A percentile compares a stretch with the other conserved stretches of the same genome.
Evolutionary conservation across 306 rosid genomes (phyloP).

Genomic region (Betula pendula): DNA sequence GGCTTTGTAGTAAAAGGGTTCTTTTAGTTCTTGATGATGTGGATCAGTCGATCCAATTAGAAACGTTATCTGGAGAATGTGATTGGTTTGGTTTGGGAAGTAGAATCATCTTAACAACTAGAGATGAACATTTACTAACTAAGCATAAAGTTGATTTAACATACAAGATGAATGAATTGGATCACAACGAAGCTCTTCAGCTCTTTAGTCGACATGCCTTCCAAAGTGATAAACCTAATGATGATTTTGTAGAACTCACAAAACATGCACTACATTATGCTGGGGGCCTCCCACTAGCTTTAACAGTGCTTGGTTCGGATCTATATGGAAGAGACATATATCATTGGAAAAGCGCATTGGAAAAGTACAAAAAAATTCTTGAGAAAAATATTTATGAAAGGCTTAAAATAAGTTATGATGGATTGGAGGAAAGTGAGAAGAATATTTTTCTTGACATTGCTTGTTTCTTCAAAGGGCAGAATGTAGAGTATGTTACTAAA

Average conservation of each 20-base stretch:
- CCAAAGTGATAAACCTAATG: not conserved
- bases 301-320: not conserved
- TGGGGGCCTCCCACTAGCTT: not conserved
- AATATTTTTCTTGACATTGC: not conserved
- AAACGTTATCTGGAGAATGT: too few relatives aligned
- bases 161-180: not conserved
- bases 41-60: too few relatives aligned
- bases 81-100: too few relatives aligned
- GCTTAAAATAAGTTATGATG: not conserved
- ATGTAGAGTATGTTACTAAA: not conserved
- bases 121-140: not conserved
- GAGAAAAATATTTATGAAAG: not conserved
- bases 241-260: not conserved
- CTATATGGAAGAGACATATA: not conserved
- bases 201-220: not conserved
- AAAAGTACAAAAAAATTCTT: not conserved
- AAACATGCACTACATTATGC: not conserved
- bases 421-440: not conserved
- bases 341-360: too few relatives aligned
- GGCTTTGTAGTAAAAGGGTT: too few relatives aligned
- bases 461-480: not conserved
- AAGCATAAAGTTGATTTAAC: not conserved
- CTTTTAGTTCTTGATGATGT: too few relatives aligned
- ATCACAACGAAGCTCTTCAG: not conserved
- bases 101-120: too few relatives aligned